phyloP scores from a whole-genome alignment of 306 rosid genomes.

The Hylodesmum podocarpum region DNA sequence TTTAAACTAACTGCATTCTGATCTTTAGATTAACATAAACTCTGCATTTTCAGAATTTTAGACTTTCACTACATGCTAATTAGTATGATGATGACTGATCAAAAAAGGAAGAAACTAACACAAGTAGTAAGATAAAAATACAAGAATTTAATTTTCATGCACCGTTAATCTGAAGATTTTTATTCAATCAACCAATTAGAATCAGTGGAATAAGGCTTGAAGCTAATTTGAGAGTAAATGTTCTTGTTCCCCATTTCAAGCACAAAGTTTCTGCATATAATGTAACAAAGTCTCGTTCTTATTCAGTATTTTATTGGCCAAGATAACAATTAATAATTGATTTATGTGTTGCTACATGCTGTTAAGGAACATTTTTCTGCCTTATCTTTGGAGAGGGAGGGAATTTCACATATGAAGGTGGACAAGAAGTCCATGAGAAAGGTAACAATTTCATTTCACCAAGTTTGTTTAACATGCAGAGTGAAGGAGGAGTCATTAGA shows the following conservation, averaged over 20 bases:
- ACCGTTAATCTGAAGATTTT: neutral
- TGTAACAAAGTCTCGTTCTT: too few species aligned
- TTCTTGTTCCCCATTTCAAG: conserved; percentile 13
- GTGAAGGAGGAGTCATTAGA: neutral
- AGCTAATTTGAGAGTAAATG: neutral
- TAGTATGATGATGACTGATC: neutral
- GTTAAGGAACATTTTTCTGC: neutral
- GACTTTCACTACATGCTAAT: neutral
- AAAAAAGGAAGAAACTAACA: neutral
- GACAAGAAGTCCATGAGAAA: neutral
- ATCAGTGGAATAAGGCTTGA: neutral
- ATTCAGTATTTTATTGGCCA: neutral
- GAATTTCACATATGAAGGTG: neutral
- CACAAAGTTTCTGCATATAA: neutral
- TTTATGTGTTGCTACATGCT: neutral
- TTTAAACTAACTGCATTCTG: neutral
- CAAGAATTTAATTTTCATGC: neutral
- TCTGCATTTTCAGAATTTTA: neutral
- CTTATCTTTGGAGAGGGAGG: neutral
- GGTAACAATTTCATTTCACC: neutral
- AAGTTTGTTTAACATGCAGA: neutral
- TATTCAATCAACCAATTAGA: neutral
- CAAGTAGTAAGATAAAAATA: neutral
- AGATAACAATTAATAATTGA: neutral
- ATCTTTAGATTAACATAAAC: neutral